Conservation (phyloP, 345 rosid species). For the Boechera retrofracta region DNA sequence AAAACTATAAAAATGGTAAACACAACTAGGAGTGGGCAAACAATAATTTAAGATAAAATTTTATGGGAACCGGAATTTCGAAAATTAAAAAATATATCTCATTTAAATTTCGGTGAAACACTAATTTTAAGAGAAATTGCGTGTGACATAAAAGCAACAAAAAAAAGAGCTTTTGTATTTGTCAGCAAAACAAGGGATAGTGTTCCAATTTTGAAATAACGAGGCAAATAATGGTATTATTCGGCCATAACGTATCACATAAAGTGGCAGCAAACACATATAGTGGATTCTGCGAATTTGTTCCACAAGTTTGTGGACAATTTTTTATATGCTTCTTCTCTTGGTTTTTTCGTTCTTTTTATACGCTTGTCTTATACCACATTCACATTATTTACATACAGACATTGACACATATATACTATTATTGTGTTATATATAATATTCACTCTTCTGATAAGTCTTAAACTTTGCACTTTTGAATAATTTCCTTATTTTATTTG, state of each 20-base stretch:
- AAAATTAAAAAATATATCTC: too few species aligned
- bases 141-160: conserved; percentile 23
- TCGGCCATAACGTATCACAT: conserved; percentile 38
- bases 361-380: conserved; percentile 22
- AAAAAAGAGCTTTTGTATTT: conserved; percentile 26
- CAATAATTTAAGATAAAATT: too few species aligned
- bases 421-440: not conserved
- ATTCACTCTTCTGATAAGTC: conserved; percentile 30
- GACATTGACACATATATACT: not conserved
- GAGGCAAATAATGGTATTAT: conserved; percentile 37
- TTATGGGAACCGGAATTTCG: too few species aligned
- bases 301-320: conserved; percentile 29
- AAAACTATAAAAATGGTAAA: too few species aligned
- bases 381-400: conserved; percentile 12
- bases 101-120: too few species aligned
- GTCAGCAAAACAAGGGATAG: conserved; percentile 40
- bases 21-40: too few species aligned
- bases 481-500: conserved; percentile 33
- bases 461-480: conserved; percentile 28
- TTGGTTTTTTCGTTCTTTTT: conserved; percentile 10
- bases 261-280: conserved; percentile 41
- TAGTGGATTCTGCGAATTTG: conserved; percentile 41
- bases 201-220: conserved; percentile 36
- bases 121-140: not conserved
- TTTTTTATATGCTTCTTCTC: not conserved